Evolutionary conservation across 805 yeast genomes (phyloP).

Genomic region (Metschnikowia aberdeeniae): DNA sequence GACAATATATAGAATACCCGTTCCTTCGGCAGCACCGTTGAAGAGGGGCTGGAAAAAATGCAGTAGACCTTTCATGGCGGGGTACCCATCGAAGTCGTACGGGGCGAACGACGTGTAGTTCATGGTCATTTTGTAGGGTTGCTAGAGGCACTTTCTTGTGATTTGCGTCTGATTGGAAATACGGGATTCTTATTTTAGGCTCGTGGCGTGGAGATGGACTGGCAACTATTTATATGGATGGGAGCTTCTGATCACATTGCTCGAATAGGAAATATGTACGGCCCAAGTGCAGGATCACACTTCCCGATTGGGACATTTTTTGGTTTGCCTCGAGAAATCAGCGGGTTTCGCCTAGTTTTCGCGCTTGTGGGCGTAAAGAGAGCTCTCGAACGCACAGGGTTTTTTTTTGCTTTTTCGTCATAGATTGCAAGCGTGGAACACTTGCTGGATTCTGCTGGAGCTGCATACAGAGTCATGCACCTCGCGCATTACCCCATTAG

Average conservation of each 20-base stretch:
- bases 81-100: constrained; percentile 15
- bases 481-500: constrained; percentile 2
- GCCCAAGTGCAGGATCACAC: background rate
- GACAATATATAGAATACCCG: constrained; percentile 12
- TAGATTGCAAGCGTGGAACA: background rate
- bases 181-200: background rate
- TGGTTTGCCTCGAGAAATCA: background rate
- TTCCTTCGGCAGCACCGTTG: constrained; percentile 15
- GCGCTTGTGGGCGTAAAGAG: background rate
- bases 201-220: background rate
- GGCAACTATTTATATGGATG: constrained; percentile 1
- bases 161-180: background rate
- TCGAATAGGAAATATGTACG: constrained; percentile 2
- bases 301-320: background rate
- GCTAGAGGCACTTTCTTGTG: too few species aligned
- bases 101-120: constrained; percentile 12
- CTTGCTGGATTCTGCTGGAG: background rate
- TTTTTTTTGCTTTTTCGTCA: background rate
- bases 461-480: background rate
- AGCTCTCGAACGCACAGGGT: background rate
- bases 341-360: too few species aligned
- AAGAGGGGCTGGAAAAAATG: constrained; percentile 12
- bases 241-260: background rate
- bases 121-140: background rate
- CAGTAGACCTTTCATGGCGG: constrained; percentile 16